These are phyloP conservation scores for Obelidium mucronatum DNA, from an alignment of 192 early-diverging fungal species.

Conservation along the genomic window DNA sequence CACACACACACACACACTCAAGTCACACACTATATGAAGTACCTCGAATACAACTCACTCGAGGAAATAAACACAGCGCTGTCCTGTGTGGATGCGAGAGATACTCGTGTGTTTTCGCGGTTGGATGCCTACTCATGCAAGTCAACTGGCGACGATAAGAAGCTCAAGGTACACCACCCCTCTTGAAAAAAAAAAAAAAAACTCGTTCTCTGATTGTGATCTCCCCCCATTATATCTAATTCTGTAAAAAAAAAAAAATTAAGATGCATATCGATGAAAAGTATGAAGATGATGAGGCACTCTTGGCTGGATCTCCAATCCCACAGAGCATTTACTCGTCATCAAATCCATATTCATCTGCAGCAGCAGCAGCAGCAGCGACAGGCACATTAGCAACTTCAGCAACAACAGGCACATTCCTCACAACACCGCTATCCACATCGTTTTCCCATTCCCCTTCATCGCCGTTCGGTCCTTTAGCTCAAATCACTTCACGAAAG, in stretches of 20 bases:
- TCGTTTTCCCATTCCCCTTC: conserved; percentile 65
- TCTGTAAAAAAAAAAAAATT: conserved; percentile 94
- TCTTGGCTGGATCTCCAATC: not conserved
- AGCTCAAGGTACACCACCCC: conserved; percentile 87
- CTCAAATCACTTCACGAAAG: conserved; percentile 72
- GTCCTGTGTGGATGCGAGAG: conserved; percentile 81
- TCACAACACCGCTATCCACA: too few relatives aligned
- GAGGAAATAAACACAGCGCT: conserved; percentile 87
- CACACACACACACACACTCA: too few relatives aligned
- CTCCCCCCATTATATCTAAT: too few relatives aligned
- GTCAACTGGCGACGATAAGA: conserved; percentile 90
- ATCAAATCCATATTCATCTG: not conserved
- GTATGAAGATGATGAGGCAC: conserved; percentile 54
- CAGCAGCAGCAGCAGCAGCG: not conserved
- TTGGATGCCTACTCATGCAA: conserved; percentile 97
- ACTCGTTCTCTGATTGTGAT: too few relatives aligned
- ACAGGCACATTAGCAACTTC: conserved; percentile 41
- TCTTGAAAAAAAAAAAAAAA: too few relatives aligned
- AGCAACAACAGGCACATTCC: too few relatives aligned
- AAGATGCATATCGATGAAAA: conserved; percentile 86
- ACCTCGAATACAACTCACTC: conserved; percentile 80
- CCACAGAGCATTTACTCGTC: not conserved
- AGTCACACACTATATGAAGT: conserved; percentile 79
- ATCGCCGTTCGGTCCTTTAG: conserved; percentile 90
- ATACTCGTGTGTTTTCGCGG: conserved; percentile 58